Conservation (phyloP, 169 alveolate species). For the Amoebophrya sp. region DNA sequence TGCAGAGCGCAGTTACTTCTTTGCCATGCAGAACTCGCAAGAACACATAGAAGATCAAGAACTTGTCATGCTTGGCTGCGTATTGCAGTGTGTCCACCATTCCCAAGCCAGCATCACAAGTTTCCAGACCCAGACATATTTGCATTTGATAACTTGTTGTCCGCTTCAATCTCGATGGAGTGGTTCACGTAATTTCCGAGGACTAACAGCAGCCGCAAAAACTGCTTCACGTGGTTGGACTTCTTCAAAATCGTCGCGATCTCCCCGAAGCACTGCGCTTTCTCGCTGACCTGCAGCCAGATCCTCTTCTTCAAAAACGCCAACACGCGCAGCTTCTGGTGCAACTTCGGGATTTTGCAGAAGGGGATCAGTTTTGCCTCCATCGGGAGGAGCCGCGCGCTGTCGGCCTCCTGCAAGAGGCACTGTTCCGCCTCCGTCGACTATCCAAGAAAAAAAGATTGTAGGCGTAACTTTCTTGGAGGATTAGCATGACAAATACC, state of each 20-base stretch:
- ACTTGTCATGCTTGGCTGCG: too few species aligned
- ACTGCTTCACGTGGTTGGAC: not conserved
- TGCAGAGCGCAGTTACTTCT: too few species aligned
- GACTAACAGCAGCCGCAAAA: not conserved
- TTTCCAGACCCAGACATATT: too few species aligned
- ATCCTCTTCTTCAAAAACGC: not conserved
- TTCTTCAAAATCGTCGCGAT: not conserved
- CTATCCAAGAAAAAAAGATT: too few species aligned
- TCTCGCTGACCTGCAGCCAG: not conserved
- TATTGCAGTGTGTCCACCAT: too few species aligned
- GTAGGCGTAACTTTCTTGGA: too few species aligned
- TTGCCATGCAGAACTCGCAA: too few species aligned
- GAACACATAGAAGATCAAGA: too few species aligned
- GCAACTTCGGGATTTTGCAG: not conserved
- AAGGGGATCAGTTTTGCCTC: not conserved
- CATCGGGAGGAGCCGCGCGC: not conserved
- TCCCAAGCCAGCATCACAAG: too few species aligned
- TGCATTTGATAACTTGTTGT: too few species aligned
- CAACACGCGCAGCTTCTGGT: not conserved
- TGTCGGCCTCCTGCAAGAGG: not conserved
- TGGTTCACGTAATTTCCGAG: conserved; percentile 23
- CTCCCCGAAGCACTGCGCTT: not conserved
- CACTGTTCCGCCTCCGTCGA: not conserved
- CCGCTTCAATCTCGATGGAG: not conserved
- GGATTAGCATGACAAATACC: too few species aligned